Evolutionary conservation across 176 grass and related monocot genomes (phyloP), one percentile per base, ranked within the genome.

Genomic region (Hyparrhenia diplandra): DNA sequence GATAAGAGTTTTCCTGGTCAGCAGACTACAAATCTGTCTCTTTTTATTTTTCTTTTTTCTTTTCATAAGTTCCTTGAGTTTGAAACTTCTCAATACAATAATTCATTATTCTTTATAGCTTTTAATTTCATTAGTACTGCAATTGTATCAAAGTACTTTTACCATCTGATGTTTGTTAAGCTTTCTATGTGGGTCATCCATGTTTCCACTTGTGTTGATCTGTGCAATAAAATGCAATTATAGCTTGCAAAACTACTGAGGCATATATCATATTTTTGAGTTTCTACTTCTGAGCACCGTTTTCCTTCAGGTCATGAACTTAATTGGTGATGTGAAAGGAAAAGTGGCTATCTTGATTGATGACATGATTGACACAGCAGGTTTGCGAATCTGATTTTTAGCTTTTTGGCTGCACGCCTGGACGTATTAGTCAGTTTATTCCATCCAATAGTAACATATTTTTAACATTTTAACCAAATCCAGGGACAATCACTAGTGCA

Each of bases 341-440:
- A 99, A 99, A 81, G 92, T 99, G 49, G 96, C 96, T 73, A 90
- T 95, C 43, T 89, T 99, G 88, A 76, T 99, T 42, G 96, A 99
- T 78, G 96, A 99, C 74, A 99, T 99, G 96, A 99, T 99, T 67
- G 96, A 99, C 80, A 99, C 96, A 86, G 96, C 96, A 58, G 96
- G 96, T 91, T 81, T 45, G 41, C 40, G 25, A 32, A 76, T 69
- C 17, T 87, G 28, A 78, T 88, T 80, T 54, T 32, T 47, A 34
- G 5, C 20, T 73, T 35, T 35, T 74, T 7, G 20, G 6, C 62
- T 51, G 27, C 16, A 58, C 0, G 18, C 1, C 43, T 59, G n/a
- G 12, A 58, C 17, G 28, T 55, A 28, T 20, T n/a, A n/a, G n/a
- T n/a, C n/a, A n/a, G n/a, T n/a, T n/a, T n/a, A n/a, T n/a, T n/a